Conservation (phyloP, 1,284 basidiomycete species). For the Neotropicomus parvogracilis region DNA sequence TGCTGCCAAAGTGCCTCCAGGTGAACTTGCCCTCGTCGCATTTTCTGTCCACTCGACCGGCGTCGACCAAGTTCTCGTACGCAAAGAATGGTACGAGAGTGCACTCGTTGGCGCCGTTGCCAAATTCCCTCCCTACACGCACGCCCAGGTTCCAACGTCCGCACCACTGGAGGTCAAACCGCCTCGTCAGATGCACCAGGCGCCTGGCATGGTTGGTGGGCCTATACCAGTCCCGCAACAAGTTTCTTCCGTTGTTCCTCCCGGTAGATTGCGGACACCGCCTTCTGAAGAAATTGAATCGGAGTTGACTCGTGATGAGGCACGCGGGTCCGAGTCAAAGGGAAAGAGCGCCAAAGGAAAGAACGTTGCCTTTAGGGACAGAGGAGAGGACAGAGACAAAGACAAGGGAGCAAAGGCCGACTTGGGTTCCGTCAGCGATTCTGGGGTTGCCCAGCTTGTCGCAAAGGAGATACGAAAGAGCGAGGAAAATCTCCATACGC, state of each 20-base stretch:
- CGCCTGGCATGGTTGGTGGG: constrained; percentile 22
- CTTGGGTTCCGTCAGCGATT: constrained; percentile 44
- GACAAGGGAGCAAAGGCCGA: constrained; percentile 41
- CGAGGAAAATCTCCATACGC: constrained; percentile 71
- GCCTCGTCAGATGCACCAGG: constrained; percentile 38
- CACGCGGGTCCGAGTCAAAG: constrained; percentile 49
- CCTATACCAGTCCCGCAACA: constrained; percentile 16
- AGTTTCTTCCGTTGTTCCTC: constrained; percentile 22
- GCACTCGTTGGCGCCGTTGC: constrained; percentile 52
- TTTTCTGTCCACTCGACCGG: constrained; percentile 80
- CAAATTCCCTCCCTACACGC: constrained; percentile 58
- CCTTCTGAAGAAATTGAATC: constrained; percentile 69
- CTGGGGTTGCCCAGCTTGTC: constrained; percentile 51
- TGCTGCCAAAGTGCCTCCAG: constrained; percentile 70
- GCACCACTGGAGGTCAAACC: constrained; percentile 36
- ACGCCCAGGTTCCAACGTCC: constrained; percentile 31
- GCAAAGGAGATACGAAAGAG: constrained; percentile 74
- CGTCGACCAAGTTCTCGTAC: constrained; percentile 78
- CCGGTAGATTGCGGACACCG: constrained; percentile 56
- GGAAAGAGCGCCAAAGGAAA: constrained; percentile 49
- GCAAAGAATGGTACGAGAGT: constrained; percentile 74
- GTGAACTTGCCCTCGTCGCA: constrained; percentile 73
- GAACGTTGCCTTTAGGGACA: constrained; percentile 62
- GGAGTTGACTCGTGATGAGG: constrained; percentile 59
- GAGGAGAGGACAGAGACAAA: constrained; percentile 52